Conservation (phyloP, 148 eudicot genomes). For the Dysphania ambrosioides region DNA sequence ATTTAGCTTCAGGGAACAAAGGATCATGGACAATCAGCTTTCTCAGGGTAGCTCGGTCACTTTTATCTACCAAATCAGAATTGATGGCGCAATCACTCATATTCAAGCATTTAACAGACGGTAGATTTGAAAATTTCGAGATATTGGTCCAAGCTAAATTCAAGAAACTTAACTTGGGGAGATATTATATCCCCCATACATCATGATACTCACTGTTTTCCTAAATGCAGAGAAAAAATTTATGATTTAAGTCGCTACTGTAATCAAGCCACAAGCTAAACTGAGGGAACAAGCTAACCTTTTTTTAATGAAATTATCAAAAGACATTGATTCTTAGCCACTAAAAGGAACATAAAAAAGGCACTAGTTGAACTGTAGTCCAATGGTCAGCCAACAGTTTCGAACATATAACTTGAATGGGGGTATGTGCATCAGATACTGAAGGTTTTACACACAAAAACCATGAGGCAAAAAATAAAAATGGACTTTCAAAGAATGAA, state of each 20-base stretch:
- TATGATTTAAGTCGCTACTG: neutral
- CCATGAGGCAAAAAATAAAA: too few relatives aligned
- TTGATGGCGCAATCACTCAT: slow-evolving; percentile 75
- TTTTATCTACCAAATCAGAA: slow-evolving; percentile 46
- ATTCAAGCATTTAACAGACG: slow-evolving; percentile 54
- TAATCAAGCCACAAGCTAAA: neutral
- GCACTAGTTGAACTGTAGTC: too few relatives aligned
- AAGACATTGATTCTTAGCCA: too few relatives aligned
- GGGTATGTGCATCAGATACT: too few relatives aligned
- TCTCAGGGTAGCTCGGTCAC: slow-evolving; percentile 39
- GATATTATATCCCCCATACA: slow-evolving; percentile 80
- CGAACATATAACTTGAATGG: too few relatives aligned
- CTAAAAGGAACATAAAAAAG: too few relatives aligned
- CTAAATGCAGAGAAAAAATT: slow-evolving; percentile 29
- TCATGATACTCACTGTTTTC: slow-evolving; percentile 67
- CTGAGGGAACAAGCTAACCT: too few relatives aligned
- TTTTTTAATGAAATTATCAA: too few relatives aligned
- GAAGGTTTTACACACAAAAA: too few relatives aligned
- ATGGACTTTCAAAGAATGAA: too few relatives aligned
- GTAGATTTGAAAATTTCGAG: slow-evolving; percentile 56
- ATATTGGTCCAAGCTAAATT: slow-evolving; percentile 83
- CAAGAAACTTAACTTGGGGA: slow-evolving; percentile 55
- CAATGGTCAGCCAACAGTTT: too few relatives aligned
- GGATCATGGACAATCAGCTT: slow-evolving; percentile 63
- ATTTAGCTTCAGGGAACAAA: slow-evolving; percentile 34